phyloP scores from a whole-genome alignment of 2,329 filamentous ascomycete species.

The Colletotrichum spinosum region DNA sequence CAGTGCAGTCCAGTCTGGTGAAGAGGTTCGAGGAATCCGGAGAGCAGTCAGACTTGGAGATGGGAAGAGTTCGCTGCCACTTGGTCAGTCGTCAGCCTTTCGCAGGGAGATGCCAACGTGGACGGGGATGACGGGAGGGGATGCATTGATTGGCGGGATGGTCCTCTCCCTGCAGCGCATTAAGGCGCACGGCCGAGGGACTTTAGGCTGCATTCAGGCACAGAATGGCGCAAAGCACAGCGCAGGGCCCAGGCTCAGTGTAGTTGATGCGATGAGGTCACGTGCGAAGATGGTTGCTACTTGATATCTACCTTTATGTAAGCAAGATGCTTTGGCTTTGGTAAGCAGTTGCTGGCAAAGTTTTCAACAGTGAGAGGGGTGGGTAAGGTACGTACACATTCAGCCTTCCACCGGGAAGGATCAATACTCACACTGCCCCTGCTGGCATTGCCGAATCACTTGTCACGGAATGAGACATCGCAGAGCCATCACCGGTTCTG shows the following conservation, averaged over 20 bases:
- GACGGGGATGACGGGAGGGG: conserved; percentile 23
- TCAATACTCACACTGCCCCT: not conserved
- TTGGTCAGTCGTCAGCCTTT: conserved; percentile 35
- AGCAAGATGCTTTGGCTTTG: too few species aligned
- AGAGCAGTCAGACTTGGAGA: not conserved
- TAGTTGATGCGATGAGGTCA: not conserved
- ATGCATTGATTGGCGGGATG: conserved; percentile 33
- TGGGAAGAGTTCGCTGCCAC: conserved; percentile 10
- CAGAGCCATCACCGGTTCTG: not conserved
- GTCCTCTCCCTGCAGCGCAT: conserved; percentile 22
- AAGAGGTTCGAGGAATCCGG: not conserved
- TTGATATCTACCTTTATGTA: too few species aligned
- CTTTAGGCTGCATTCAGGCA: conserved; percentile 15
- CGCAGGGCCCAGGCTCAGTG: too few species aligned
- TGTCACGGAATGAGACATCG: not conserved
- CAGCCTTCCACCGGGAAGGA: conserved; percentile 18
- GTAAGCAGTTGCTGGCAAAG: too few species aligned
- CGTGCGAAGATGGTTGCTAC: not conserved
- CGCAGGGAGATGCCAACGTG: conserved; percentile 29
- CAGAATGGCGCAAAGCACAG: too few species aligned
- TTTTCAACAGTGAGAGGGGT: too few species aligned
- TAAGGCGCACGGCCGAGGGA: too few species aligned
- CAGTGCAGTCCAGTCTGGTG: not conserved
- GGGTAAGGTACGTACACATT: not conserved
- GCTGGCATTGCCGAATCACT: not conserved